A percentile compares a stretch with the other conserved stretches of the same genome.
phyloP scores from a whole-genome alignment of 805 yeast genomes.

The Candida nitratophila region DNA sequence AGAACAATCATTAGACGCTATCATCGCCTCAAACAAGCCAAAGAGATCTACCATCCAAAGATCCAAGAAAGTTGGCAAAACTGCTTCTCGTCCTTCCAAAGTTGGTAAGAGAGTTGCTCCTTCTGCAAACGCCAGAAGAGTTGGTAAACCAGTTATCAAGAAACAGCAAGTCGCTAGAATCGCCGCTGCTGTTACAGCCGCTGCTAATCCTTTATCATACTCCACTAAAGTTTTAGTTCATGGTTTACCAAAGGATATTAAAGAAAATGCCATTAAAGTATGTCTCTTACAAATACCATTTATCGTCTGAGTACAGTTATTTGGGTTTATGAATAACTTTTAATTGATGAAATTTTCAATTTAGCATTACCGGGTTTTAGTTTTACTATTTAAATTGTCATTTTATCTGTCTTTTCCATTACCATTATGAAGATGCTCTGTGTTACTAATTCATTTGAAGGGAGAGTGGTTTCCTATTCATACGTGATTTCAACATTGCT shows the following conservation, averaged over 20 bases:
- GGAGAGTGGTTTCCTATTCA: too few relatives aligned
- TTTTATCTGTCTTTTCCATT: too few relatives aligned
- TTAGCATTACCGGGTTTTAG: too few relatives aligned
- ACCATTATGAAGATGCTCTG: too few relatives aligned
- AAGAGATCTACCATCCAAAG: constrained; percentile 9
- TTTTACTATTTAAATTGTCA: too few relatives aligned
- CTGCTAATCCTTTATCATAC: constrained; percentile 26
- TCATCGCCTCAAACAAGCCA: constrained; percentile 52
- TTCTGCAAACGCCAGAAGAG: constrained; percentile 23
- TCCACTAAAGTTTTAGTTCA: constrained; percentile 77
- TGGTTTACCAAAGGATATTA: constrained; percentile 68
- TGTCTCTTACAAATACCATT: constrained; percentile 31
- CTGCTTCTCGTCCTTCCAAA: constrained; percentile 9
- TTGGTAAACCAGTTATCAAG: constrained; percentile 20
- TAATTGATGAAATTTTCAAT: too few relatives aligned
- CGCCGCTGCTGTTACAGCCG: constrained; percentile 11
- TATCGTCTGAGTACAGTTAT: background rate
- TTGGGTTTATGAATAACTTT: background rate
- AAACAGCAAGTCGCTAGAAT: constrained; percentile 10
- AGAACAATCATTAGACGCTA: constrained; percentile 93
- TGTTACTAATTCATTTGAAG: too few relatives aligned
- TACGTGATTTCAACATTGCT: too few relatives aligned
- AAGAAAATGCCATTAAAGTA: constrained; percentile 79
- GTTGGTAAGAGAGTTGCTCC: constrained; percentile 18
- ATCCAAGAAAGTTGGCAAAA: constrained; percentile 14